Evolutionary conservation across 208 protist species (phyloP).

Genomic region (Spongospora subterranea): DNA sequence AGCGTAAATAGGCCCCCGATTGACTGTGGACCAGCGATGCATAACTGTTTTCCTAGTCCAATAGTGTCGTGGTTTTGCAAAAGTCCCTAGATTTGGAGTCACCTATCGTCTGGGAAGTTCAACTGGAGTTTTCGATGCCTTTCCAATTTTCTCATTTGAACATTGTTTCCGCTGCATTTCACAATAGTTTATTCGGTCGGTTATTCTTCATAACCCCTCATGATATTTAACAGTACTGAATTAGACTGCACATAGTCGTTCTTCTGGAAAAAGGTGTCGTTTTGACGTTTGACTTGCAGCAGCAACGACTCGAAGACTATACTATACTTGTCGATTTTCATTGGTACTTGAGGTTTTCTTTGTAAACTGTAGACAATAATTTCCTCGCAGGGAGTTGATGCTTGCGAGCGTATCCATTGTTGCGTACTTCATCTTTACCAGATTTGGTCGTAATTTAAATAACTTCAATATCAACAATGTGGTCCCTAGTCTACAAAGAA

Average conservation of each 20-base stretch:
- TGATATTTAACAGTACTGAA: too few relatives aligned
- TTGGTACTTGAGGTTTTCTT: neutral
- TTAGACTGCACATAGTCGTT: neutral
- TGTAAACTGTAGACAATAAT: neutral
- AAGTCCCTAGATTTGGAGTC: neutral
- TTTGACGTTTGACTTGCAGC: conserved; percentile 16
- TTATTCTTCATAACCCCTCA: neutral
- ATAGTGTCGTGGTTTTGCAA: neutral
- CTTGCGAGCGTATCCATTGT: neutral
- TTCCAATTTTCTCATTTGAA: neutral
- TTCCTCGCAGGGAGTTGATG: neutral
- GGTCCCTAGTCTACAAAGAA: neutral
- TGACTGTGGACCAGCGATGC: neutral
- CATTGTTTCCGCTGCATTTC: neutral
- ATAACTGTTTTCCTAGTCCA: neutral
- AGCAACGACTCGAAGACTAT: neutral
- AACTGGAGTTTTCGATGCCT: conserved; percentile 15
- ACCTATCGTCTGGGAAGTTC: conserved; percentile 14
- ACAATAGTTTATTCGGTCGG: neutral
- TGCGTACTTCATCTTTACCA: neutral
- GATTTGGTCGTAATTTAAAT: neutral
- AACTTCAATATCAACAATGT: conserved; percentile 20
- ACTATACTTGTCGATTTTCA: neutral
- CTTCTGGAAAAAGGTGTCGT: conserved; percentile 15
- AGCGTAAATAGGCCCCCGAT: neutral